Evolutionary conservation across 495 filamentous ascomycete species (phyloP).

Genomic region (Lasiosphaeris hirsuta): DNA sequence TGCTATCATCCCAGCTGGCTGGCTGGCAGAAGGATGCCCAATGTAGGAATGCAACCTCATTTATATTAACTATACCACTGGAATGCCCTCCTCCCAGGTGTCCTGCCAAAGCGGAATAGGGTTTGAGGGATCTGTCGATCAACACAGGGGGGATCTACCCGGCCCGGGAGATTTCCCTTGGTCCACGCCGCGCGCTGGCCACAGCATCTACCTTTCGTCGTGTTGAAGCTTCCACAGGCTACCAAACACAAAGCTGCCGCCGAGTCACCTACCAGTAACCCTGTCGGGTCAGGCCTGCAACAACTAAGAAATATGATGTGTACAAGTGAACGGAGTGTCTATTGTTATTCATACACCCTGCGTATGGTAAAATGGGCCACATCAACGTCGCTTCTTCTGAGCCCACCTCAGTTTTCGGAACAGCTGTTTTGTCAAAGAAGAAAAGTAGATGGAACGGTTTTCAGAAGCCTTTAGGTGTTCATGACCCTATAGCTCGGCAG

Average conservation of each 20-base stretch:
- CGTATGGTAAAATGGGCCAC: neutral
- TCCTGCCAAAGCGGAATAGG: constrained; percentile 17
- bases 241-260: neutral
- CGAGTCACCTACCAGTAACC: too few relatives aligned
- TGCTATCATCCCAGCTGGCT: constrained; percentile 6
- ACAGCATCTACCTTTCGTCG: neutral
- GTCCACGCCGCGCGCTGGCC: neutral
- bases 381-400: neutral
- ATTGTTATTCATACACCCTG: neutral
- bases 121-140: constrained; percentile 30
- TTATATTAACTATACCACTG: neutral
- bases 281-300: too few relatives aligned
- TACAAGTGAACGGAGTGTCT: neutral
- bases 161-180: constrained; percentile 1
- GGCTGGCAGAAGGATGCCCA: neutral
- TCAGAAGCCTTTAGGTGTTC: neutral
- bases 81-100: neutral
- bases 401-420: neutral
- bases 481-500: neutral
- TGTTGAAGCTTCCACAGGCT: neutral
- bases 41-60: constrained; percentile 6
- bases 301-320: too few relatives aligned
- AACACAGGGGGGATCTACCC: constrained; percentile 23
- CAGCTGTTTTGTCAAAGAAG: neutral
- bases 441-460: neutral